Conservation (phyloP, 169 alveolate genomes). For the Plasmodium berghei region DNA sequence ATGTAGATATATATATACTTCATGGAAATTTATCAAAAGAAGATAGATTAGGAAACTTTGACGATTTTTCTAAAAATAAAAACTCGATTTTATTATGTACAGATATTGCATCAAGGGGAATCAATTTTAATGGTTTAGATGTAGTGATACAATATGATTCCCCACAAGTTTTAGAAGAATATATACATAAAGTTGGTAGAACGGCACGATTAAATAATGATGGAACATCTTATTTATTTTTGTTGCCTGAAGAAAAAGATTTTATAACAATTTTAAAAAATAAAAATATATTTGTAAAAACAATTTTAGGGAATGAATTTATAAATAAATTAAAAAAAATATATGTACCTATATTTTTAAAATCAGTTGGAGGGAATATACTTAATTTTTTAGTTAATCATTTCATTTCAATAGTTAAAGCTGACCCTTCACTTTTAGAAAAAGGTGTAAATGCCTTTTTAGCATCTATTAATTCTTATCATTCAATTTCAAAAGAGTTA, state of each 20-base stretch:
- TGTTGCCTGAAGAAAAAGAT: constrained; percentile 76
- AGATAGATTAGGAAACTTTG: constrained; percentile 79
- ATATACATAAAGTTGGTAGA: constrained; percentile 96
- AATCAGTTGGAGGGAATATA: constrained; percentile 46
- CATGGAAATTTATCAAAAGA: constrained; percentile 84
- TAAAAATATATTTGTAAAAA: constrained; percentile 29
- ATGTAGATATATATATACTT: constrained; percentile 73
- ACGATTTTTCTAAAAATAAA: constrained; percentile 76
- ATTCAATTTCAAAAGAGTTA: constrained; percentile 22
- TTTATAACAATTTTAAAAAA: constrained; percentile 15
- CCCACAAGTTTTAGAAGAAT: constrained; percentile 94
- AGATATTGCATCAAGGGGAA: constrained; percentile 96
- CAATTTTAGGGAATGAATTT: constrained; percentile 7
- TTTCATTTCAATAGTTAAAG: constrained; percentile 25
- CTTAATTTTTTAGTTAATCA: constrained; percentile 36
- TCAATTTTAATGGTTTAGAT: constrained; percentile 93
- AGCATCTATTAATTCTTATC: constrained; percentile 26
- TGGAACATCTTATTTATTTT: constrained; percentile 81
- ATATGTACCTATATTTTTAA: constrained; percentile 17
- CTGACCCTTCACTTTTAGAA: constrained; percentile 21
- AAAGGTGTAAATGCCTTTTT: constrained; percentile 32
- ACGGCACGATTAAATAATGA: constrained; percentile 92
- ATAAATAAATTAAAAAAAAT: constrained; percentile 11
- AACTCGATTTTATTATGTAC: constrained; percentile 91
- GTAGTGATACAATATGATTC: constrained; percentile 94